Evolutionary conservation across 2,329 filamentous ascomycete species (phyloP), one percentile per base, ranked within the genome.

Genomic region (Cytospora piceicola): DNA sequence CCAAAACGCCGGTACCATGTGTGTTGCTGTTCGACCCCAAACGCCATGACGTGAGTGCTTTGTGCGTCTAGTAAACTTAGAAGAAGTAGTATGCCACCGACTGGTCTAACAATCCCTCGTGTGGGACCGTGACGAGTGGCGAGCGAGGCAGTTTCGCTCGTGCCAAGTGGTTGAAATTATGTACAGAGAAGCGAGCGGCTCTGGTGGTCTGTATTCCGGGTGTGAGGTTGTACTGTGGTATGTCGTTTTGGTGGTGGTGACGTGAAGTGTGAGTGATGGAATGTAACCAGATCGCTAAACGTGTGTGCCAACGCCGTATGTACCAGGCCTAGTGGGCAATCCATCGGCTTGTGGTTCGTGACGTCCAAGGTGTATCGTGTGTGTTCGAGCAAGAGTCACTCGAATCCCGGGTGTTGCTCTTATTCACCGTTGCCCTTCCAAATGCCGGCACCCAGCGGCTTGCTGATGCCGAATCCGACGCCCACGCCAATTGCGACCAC

Each of bases 381-480:
- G 51, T 22, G 51, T 30, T 29, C 53, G 24, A 52, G 46, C 46
- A 55, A n/a, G 36, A 36, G 51, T 63, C 22, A 56, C 60, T 49
- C 42, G 57, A 52, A 39, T 17, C n/a, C 14, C 36, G 39, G 34
- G 55, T 53, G 46, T 57, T 39, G 9, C 27, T 49, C 61, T 73
- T 46, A 75, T 59, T 69, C 58, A 58, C 73, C 68, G 32, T 71
- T 67, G 58, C 72, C 80, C 75, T 78, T 75, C 85, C 85, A 88
- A 69, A 88, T 85, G 20, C 81, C 80, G n/a, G 85, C 85, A 15
- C 83, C 82, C 1, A 88, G 77, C 3, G 85, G 81, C 74, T 85
- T 88, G 79, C 85, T 88, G 70, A 89, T 79, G 58, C 86, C 86
- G 55, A 89, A 79, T 27, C 86, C 86, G 27, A 89, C 76, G 53